These are phyloP conservation scores for Vaccinium myrtillus DNA, from an alignment of 148 eudicot species.

Conservation along the genomic window DNA sequence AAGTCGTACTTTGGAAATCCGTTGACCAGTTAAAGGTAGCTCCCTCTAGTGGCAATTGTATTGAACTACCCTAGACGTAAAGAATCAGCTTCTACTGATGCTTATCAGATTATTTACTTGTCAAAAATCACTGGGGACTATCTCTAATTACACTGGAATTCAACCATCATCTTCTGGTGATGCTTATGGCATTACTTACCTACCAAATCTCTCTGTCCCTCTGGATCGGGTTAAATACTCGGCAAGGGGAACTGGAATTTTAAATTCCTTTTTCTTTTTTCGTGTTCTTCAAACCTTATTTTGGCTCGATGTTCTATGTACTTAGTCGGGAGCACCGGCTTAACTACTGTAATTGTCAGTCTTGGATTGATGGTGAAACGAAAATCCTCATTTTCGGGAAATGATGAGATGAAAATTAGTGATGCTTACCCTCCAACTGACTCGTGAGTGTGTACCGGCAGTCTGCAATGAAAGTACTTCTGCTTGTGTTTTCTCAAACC, in stretches of 20 bases:
- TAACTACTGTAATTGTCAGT: neutral
- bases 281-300: neutral
- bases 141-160: neutral
- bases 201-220: neutral
- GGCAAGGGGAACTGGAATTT: neutral
- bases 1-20: neutral
- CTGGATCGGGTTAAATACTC: neutral
- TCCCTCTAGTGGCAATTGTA: neutral
- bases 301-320: too few species aligned
- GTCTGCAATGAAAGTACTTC: neutral
- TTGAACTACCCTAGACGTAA: neutral
- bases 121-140: neutral
- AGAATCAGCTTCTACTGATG: neutral
- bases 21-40: neutral
- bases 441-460: too few species aligned
- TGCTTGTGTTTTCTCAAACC: neutral
- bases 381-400: neutral
- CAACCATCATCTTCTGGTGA: neutral
- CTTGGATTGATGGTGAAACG: neutral
- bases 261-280: neutral
- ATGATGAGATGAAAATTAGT: neutral
- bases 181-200: neutral
- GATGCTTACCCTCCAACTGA: too few species aligned
- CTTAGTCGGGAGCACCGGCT: too few species aligned
- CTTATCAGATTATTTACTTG: neutral